Percentiles rank a stretch among this genome's conserved stretches.
These are phyloP conservation scores for Starmerella vitae DNA, from an alignment of 805 yeast genomes.

Conservation along the genomic window DNA sequence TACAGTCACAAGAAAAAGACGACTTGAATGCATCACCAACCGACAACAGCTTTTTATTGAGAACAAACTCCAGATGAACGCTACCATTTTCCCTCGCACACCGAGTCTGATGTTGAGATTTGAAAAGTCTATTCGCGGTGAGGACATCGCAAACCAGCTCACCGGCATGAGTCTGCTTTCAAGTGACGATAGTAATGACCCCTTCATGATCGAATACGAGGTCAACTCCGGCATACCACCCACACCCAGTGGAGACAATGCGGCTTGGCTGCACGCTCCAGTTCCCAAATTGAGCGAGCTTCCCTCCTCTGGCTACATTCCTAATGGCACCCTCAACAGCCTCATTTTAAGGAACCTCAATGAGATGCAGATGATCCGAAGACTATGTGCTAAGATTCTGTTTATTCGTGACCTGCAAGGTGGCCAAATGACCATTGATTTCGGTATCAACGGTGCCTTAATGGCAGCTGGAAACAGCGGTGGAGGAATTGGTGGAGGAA, in stretches of 20 bases:
- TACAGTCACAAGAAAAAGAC: slow-evolving; percentile 56
- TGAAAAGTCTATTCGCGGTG: slow-evolving; percentile 24
- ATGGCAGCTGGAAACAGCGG: background rate
- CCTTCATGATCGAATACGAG: slow-evolving; percentile 58
- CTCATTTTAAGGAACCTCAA: slow-evolving; percentile 52
- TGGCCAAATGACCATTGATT: slow-evolving; percentile 2
- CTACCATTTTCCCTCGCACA: slow-evolving; percentile 56
- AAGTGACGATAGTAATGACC: slow-evolving; percentile 23
- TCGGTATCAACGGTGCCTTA: background rate
- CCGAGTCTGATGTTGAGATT: slow-evolving; percentile 54
- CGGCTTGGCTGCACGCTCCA: slow-evolving; percentile 12
- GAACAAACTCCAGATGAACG: slow-evolving; percentile 45
- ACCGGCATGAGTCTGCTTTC: slow-evolving; percentile 5
- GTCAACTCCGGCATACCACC: slow-evolving; percentile 69
- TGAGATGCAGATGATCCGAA: slow-evolving; percentile 77
- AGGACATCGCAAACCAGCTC: slow-evolving; percentile 18
- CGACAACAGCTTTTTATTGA: slow-evolving; percentile 56
- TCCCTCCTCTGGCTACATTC: slow-evolving; percentile 27
- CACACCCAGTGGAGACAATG: slow-evolving; percentile 26
- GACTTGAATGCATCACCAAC: slow-evolving; percentile 60
- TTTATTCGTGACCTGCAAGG: slow-evolving; percentile 80
- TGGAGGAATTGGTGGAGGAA: background rate
- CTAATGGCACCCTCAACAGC: slow-evolving; percentile 43
- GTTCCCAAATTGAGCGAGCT: slow-evolving; percentile 30
- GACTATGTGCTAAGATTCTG: slow-evolving; percentile 75